Base-by-base conservation (phyloP, 352 stramenopile genomes). In the Blastocystis sp. region DNA sequence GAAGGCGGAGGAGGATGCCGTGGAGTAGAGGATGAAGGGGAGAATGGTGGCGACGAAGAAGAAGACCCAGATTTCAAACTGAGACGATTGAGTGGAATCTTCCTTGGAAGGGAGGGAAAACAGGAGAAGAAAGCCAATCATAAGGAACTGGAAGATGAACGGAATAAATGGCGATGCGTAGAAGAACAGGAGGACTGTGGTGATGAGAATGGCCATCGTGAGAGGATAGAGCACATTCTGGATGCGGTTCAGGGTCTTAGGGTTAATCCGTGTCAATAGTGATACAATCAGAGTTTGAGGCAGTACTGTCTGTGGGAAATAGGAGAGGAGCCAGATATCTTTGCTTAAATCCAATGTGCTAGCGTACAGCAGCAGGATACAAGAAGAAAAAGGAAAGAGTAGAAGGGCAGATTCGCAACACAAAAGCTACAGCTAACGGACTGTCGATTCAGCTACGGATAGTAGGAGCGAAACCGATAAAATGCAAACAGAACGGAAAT, bases 11-110 rank as follows among this genome's bases (percentile, higher is more conserved):
- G 69, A 66, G n/a, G 74, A 48, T 1, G 74, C 68, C 17, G 42
- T 21, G 48, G 66, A 21, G 34, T 69, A 84, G 9, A 84, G 34
- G n/a, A 59, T 40, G 4, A 84, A 45, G 2, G 74, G 74, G 24
- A 84, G 54, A 52, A 84, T 3, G 10, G 52, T 84, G 2, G 74
- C 21, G 42, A 68, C 9, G 40, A 66, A 28, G 60, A 84, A 84
- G 34, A 69, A 84, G 19, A 70, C 7, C 74, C 74, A 84, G 74
- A 69, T 54, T 69, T 84, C 74, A 28, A 84, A 84, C 45, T 84
- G 74, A 52, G 57, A 52, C 38, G 66, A 77, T 60, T 61, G 38
- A 3, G 42, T 21, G 34, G 54, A 42, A 21, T 14, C 57, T 4
- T 62, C 57, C 14, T 43, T 57, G 57, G n/a, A 42, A 28, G 48